A percentile compares a stretch with the other conserved stretches of the same genome.
Evolutionary conservation across 1,284 basidiomycete genomes (phyloP).

Genomic region (Lentinus polychrous): DNA sequence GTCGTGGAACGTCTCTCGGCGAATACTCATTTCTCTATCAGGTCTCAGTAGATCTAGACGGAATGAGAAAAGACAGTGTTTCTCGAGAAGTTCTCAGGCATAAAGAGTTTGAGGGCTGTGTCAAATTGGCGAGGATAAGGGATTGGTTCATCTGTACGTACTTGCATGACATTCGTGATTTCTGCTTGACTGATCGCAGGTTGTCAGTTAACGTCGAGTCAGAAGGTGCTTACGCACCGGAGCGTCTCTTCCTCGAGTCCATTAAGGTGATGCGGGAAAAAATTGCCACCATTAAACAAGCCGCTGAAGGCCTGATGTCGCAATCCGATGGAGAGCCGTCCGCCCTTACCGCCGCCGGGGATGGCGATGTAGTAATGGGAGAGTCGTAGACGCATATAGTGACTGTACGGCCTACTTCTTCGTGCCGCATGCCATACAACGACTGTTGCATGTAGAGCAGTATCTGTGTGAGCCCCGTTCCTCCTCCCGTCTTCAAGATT

Average conservation of each 20-base stretch:
- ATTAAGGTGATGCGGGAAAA: slow-evolving; percentile 82
- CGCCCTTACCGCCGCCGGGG: slow-evolving; percentile 14
- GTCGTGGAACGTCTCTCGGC: not conserved
- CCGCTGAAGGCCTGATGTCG: slow-evolving; percentile 48
- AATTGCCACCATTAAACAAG: slow-evolving; percentile 53
- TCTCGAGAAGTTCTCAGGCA: slow-evolving; percentile 91
- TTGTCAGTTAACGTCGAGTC: slow-evolving; percentile 82
- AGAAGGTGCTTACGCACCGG: slow-evolving; percentile 81
- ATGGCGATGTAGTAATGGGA: slow-evolving; percentile 36
- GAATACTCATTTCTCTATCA: slow-evolving; percentile 2
- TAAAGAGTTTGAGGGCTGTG: slow-evolving; percentile 83
- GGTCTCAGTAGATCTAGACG: slow-evolving; percentile 53
- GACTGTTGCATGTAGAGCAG: not conserved
- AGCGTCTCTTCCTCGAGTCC: slow-evolving; percentile 80
- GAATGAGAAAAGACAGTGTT: slow-evolving; percentile 84
- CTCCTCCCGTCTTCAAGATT: too few relatives aligned
- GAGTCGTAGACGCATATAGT: slow-evolving; percentile 7
- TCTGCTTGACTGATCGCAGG: not conserved
- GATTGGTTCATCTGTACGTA: slow-evolving; percentile 91
- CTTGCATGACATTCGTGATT: not conserved
- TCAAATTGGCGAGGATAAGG: slow-evolving; percentile 80
- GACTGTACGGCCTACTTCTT: not conserved
- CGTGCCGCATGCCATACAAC: not conserved
- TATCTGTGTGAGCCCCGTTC: too few relatives aligned
- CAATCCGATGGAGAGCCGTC: slow-evolving; percentile 17